Evolutionary conservation across 345 rosid species (phyloP).

Genomic region (Gossypium herbaceum): DNA sequence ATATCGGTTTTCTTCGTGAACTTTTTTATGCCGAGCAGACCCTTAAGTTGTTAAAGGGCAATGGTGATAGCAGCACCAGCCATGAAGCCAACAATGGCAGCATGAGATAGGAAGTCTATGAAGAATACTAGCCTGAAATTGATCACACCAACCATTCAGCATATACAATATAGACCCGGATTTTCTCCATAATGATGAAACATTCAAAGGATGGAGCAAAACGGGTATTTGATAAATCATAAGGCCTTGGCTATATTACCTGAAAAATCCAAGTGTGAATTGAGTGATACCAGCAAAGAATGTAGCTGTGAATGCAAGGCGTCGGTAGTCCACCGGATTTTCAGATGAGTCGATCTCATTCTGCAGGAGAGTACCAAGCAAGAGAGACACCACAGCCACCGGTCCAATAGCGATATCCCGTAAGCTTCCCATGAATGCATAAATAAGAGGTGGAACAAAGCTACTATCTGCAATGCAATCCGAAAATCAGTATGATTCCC

Average conservation of each 20-base stretch:
- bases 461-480: conserved; percentile 55
- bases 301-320: conserved; percentile 87
- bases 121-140: conserved; percentile 72
- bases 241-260: conserved; percentile 30
- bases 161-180: background rate
- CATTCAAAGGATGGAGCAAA: background rate
- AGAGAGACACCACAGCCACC: conserved; percentile 90
- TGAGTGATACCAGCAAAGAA: conserved; percentile 92
- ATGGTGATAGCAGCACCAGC: conserved; percentile 93
- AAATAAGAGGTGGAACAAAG: conserved; percentile 86
- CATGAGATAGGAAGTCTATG: conserved; percentile 91
- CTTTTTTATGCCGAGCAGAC: conserved; percentile 64
- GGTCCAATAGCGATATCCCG: conserved; percentile 96
- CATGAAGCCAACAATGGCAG: conserved; percentile 94
- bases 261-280: conserved; percentile 62
- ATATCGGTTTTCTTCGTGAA: conserved; percentile 72
- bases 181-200: background rate
- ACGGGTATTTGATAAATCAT: background rate
- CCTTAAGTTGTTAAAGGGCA: conserved; percentile 89
- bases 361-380: conserved; percentile 69
- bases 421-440: conserved; percentile 93
- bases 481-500: conserved; percentile 5
- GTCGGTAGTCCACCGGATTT: conserved; percentile 49
- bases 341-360: conserved; percentile 53
- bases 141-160: background rate